These are phyloP conservation scores for Arabis alpina DNA, from an alignment of 345 rosid species.

Conservation along the genomic window DNA sequence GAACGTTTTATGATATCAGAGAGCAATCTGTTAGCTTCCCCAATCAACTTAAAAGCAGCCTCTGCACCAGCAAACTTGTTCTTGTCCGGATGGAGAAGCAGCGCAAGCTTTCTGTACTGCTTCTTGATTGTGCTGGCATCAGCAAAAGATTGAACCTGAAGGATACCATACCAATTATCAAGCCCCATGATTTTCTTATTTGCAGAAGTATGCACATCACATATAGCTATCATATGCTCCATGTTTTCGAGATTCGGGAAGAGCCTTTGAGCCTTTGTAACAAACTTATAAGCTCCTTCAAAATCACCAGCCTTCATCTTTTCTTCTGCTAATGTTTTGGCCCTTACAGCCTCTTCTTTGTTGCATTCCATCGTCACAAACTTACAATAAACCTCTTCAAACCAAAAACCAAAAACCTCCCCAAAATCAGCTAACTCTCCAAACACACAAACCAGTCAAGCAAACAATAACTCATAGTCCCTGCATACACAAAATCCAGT, in stretches of 20 bases:
- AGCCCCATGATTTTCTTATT: conserved; percentile 54
- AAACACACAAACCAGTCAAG: conserved; percentile 3
- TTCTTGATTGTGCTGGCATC: conserved; percentile 73
- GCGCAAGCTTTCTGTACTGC: conserved; percentile 83
- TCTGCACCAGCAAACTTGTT: conserved; percentile 89
- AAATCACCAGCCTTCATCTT: conserved; percentile 65
- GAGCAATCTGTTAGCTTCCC: conserved; percentile 77
- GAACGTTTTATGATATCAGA: conserved; percentile 59
- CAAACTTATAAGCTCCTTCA: conserved; percentile 59
- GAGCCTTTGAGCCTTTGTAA: conserved; percentile 64
- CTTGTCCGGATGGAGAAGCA: conserved; percentile 90
- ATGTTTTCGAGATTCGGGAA: conserved; percentile 65
- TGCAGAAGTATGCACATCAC: conserved; percentile 80
- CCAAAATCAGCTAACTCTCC: conserved; percentile 8
- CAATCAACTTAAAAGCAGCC: conserved; percentile 90
- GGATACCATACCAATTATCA: conserved; percentile 85
- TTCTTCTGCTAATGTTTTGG: conserved; percentile 66
- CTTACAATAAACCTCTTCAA: conserved; percentile 9
- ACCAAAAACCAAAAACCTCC: conserved; percentile 20
- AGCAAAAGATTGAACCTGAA: conserved; percentile 62
- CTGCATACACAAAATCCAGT: conserved; percentile 30
- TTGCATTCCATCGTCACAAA: conserved; percentile 82
- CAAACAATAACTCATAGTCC: conserved; percentile 12
- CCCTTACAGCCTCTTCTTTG: conserved; percentile 82
- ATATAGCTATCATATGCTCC: conserved; percentile 60